These are phyloP conservation scores for Zygoascus meyerae DNA, from an alignment of 1,139 yeast species.

Conservation along the genomic window DNA sequence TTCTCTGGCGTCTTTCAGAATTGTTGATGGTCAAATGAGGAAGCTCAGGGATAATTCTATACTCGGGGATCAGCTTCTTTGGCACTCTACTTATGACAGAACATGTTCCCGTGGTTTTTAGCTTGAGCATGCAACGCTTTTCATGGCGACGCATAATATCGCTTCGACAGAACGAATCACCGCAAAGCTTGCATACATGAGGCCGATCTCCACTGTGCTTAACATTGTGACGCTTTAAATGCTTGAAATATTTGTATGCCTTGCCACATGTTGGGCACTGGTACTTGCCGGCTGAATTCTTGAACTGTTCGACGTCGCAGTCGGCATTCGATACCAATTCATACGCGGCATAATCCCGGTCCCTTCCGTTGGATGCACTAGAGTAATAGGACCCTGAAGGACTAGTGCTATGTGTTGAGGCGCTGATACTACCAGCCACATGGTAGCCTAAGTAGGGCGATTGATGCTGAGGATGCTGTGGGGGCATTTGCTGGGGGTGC, in stretches of 20 bases:
- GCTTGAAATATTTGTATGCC: conserved; percentile 32
- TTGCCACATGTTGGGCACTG: conserved; percentile 26
- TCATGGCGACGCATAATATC: conserved; percentile 29
- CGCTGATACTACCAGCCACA: no score
- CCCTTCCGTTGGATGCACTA: no score
- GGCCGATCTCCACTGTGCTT: conserved; percentile 32
- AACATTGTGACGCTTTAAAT: conserved; percentile 31
- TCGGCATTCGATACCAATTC: neutral
- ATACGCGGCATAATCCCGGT: neutral
- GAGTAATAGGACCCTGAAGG: no score
- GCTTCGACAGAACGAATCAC: conserved; percentile 26
- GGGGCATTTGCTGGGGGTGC: no score
- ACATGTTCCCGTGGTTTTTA: conserved; percentile 19
- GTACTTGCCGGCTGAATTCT: conserved; percentile 21
- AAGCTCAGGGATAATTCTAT: conserved; percentile 3
- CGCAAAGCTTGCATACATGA: conserved; percentile 27
- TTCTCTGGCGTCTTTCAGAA: neutral
- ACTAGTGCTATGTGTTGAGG: no score
- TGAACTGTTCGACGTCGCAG: conserved; percentile 7
- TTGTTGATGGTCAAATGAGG: neutral
- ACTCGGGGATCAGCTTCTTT: conserved; percentile 11
- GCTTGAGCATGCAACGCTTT: conserved; percentile 21
- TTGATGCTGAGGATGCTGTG: no score
- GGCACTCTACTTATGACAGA: conserved; percentile 22
- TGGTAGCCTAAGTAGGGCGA: no score